phyloP scores from a whole-genome alignment of 495 filamentous ascomycete species.

The Penicillium parvum region DNA sequence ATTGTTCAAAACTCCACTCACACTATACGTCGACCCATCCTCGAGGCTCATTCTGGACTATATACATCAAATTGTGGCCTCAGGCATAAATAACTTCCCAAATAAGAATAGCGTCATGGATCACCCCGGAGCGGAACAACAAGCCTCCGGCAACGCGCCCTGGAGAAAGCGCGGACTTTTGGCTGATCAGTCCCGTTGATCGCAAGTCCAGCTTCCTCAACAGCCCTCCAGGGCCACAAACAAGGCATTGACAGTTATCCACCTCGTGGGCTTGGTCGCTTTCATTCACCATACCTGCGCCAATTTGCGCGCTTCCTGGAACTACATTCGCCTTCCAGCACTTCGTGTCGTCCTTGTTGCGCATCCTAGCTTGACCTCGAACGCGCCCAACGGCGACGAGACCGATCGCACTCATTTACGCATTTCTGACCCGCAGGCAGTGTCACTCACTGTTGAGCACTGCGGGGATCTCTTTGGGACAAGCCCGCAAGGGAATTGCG shows the following conservation, averaged over 20 bases:
- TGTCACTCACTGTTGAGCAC: no score
- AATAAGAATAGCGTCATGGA: conserved; percentile 1
- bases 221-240: conserved; percentile 19
- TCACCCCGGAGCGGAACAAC: conserved; percentile 11
- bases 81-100: neutral
- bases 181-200: conserved; percentile 29
- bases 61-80: no score
- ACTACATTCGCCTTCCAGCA: neutral
- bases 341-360: conserved; percentile 10
- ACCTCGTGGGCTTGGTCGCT: conserved; percentile 8
- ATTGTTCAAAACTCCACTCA: no score
- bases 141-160: conserved; percentile 19
- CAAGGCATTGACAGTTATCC: conserved; percentile 19
- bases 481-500: neutral
- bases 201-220: conserved; percentile 17
- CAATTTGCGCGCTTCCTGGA: neutral
- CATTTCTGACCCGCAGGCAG: no score
- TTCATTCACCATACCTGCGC: neutral
- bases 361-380: conserved; percentile 14
- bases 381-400: conserved; percentile 13
- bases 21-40: no score
- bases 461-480: neutral
- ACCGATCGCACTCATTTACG: no score
- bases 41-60: no score
- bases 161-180: conserved; percentile 29